Evolutionary conservation across 441 rosid genomes (phyloP), one percentile per base, ranked within the genome.

Genomic region (Caryocar brasiliense): DNA sequence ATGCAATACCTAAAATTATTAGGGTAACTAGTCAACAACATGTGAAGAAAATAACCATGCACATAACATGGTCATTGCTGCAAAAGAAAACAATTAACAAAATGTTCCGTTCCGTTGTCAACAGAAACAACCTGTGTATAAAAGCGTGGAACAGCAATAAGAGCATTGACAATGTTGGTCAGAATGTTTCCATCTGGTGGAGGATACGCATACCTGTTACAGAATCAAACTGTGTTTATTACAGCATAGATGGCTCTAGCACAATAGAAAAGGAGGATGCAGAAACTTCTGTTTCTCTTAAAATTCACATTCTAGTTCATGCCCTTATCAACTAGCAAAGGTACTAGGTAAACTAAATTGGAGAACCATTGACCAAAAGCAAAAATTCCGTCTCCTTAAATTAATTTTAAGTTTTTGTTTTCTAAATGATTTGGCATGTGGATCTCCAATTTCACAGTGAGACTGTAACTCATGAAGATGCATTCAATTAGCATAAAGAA

Each of bases 111-210:
- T 51, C 32, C 5, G 5, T 28, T 28, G 32, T 8, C 32, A 28
- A 4, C 32, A 28, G 32, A 28, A 28, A 51, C 28, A 60, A 92
- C 98, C 96, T 87, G 98, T 5, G 95, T 92, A 62, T 87, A 92
- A 59, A 87, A 87, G 24, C 76, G 84, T 36, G 98, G 96, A 65
- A 92, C 98, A 40, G 96, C 94, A 35, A 92, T 83, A 42, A 92
- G 95, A 25, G 95, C 96, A 81, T 88, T 92, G 15, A 83, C 85
- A 61, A 92, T 87, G 68, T 92, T 92, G 63, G 95, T 85, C 65
- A 91, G 68, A 59, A 91, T 91, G 63, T 91, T 91, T 66, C 93
- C 95, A 83, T 91, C 98, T 3, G 89, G 94, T 22, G 85, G 94
- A 47, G 98, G 98, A 58, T 92, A 87, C 51, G 94, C 94, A 74